Conservation (phyloP, 2,329 filamentous ascomycete genomes). For the Ilyonectria robusta region DNA sequence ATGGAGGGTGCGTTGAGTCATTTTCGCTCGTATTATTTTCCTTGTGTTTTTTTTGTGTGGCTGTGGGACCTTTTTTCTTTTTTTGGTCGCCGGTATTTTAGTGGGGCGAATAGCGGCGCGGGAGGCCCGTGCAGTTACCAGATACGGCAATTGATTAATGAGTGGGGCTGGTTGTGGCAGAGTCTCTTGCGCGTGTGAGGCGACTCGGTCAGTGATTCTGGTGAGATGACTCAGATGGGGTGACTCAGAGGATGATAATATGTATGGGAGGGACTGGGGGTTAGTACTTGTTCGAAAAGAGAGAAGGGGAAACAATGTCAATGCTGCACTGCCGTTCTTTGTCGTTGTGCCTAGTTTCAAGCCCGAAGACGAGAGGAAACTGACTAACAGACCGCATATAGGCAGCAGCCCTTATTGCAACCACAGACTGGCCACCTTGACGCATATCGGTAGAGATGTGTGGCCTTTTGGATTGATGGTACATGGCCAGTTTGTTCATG, state of each 20-base stretch:
- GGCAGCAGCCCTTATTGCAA: too few relatives aligned
- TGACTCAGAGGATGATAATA: too few relatives aligned
- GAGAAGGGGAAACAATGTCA: too few relatives aligned
- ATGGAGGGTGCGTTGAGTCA: conserved; percentile 30
- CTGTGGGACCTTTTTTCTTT: background rate
- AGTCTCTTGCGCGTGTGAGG: too few relatives aligned
- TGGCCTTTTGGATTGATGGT: conserved; percentile 64
- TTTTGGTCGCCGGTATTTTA: background rate
- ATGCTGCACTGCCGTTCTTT: too few relatives aligned
- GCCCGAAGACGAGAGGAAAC: too few relatives aligned
- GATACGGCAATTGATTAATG: background rate
- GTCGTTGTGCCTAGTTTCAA: too few relatives aligned
- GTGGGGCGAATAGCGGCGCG: background rate
- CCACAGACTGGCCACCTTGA: background rate
- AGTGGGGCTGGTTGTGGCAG: background rate
- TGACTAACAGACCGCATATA: too few relatives aligned
- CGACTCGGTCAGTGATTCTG: background rate
- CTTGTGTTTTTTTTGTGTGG: background rate
- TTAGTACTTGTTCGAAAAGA: too few relatives aligned
- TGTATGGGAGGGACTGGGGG: too few relatives aligned
- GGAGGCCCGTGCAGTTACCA: background rate
- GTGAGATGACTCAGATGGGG: too few relatives aligned
- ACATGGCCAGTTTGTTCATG: conserved; percentile 53
- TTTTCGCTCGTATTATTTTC: background rate
- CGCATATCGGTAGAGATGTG: conserved; percentile 43